Percentiles rank a stretch among this genome's conserved stretches.
These are phyloP conservation scores for Lasiodiplodia gonubiensis DNA, from an alignment of 2,329 filamentous ascomycete genomes.

Conservation along the genomic window DNA sequence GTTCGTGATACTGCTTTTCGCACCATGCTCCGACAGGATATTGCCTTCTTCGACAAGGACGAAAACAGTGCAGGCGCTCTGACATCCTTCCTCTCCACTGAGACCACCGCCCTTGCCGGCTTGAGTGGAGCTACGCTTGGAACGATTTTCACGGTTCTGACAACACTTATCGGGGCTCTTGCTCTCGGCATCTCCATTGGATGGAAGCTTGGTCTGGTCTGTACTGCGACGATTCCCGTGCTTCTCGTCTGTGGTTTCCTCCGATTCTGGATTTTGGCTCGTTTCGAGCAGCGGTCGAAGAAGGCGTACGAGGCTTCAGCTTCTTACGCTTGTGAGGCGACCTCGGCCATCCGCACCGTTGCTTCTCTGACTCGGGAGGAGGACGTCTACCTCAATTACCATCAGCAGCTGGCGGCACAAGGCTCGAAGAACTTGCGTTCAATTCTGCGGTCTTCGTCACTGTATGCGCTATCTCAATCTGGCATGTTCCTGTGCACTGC, in stretches of 20 bases:
- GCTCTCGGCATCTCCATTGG: slow-evolving; percentile 74
- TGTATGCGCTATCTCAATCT: slow-evolving; percentile 86
- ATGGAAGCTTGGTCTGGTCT: slow-evolving; percentile 88
- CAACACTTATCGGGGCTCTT: slow-evolving; percentile 78
- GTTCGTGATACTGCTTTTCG: slow-evolving; percentile 84
- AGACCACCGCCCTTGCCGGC: slow-evolving; percentile 87
- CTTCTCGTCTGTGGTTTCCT: slow-evolving; percentile 83
- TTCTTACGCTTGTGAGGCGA: slow-evolving; percentile 89
- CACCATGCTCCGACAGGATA: slow-evolving; percentile 88
- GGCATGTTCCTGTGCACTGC: slow-evolving; percentile 78
- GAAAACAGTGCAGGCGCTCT: slow-evolving; percentile 89
- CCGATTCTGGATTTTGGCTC: slow-evolving; percentile 81
- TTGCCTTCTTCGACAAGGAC: slow-evolving; percentile 86
- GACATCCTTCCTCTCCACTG: slow-evolving; percentile 83
- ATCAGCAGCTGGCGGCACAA: slow-evolving; percentile 68
- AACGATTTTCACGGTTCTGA: slow-evolving; percentile 78
- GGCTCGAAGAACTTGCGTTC: slow-evolving; percentile 72
- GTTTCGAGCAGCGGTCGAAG: slow-evolving; percentile 80
- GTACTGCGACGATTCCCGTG: slow-evolving; percentile 77
- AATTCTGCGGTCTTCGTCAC: slow-evolving; percentile 73
- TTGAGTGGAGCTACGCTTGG: slow-evolving; percentile 87
- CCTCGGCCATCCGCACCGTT: slow-evolving; percentile 91
- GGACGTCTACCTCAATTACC: slow-evolving; percentile 78
- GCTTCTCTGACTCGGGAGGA: slow-evolving; percentile 86
- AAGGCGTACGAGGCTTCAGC: slow-evolving; percentile 80